Percentiles rank a stretch among this genome's conserved stretches.
Evolutionary conservation across 1,284 basidiomycete species (phyloP).

Genomic region (Tilletia walkeri): DNA sequence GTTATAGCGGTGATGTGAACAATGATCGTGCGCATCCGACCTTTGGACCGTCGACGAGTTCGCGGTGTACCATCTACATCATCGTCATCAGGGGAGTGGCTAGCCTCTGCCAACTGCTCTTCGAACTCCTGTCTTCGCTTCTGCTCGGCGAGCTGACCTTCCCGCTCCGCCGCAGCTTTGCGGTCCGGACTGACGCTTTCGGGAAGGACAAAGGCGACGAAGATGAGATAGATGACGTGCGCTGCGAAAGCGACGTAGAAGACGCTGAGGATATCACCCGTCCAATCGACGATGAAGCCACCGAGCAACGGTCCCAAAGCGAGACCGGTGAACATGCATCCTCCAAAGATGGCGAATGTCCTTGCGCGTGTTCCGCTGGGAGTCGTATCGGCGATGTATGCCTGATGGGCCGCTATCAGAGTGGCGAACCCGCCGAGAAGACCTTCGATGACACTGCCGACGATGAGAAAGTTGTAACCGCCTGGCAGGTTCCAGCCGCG

Average conservation of each 20-base stretch:
- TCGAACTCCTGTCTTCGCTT: slow-evolving; percentile 25
- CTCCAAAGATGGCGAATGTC: slow-evolving; percentile 46
- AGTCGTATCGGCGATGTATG: slow-evolving; percentile 65
- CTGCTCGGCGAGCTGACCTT: slow-evolving; percentile 23
- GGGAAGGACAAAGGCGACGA: slow-evolving; percentile 40
- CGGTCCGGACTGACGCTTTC: slow-evolving; percentile 42
- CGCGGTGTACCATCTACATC: not conserved
- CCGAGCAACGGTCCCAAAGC: slow-evolving; percentile 49
- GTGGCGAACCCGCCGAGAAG: slow-evolving; percentile 81
- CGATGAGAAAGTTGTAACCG: slow-evolving; percentile 71
- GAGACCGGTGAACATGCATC: slow-evolving; percentile 45
- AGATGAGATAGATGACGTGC: slow-evolving; percentile 40
- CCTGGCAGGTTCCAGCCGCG: slow-evolving; percentile 51
- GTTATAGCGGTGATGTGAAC: not conserved
- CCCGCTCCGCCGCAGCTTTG: slow-evolving; percentile 29
- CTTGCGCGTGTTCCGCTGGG: slow-evolving; percentile 44
- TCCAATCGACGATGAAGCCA: slow-evolving; percentile 43
- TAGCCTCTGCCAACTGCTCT: slow-evolving; percentile 19
- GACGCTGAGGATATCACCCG: slow-evolving; percentile 34
- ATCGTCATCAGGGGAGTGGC: not conserved
- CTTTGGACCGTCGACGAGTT: not conserved
- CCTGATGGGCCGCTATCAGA: slow-evolving; percentile 72
- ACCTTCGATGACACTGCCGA: slow-evolving; percentile 79
- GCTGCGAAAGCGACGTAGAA: slow-evolving; percentile 42
- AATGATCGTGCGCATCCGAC: slow-evolving; percentile 2